Conservation (phyloP, 495 filamentous ascomycete species). For the Durotheca rogersii region DNA sequence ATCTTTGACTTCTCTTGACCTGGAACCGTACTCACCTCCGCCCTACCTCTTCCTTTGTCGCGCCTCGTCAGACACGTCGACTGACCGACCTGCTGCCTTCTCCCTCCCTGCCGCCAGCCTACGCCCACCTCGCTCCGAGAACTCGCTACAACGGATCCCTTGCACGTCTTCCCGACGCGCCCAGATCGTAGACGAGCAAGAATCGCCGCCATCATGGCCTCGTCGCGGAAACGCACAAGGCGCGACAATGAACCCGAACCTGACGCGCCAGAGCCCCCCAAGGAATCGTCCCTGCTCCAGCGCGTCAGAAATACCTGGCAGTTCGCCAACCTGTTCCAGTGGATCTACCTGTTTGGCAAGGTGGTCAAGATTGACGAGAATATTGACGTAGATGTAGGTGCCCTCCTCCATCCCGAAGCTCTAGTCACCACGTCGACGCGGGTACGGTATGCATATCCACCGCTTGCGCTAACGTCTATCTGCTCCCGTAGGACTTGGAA, state of each 20-base stretch:
- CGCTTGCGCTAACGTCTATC: constrained; percentile 23
- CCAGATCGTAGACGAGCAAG: not conserved
- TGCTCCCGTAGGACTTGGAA: constrained; percentile 72
- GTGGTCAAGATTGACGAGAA: constrained; percentile 85
- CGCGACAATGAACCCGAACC: constrained; percentile 62
- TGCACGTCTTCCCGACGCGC: constrained; percentile 1
- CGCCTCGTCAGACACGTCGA: not conserved
- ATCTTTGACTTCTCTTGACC: constrained; percentile 24
- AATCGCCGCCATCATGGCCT: constrained; percentile 47
- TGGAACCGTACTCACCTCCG: constrained; percentile 6
- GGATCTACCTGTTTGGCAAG: constrained; percentile 83
- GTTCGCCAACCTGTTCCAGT: constrained; percentile 93
- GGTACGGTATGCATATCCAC: not conserved
- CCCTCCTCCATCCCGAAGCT: not conserved
- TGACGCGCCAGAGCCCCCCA: constrained; percentile 41
- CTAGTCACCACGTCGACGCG: not conserved
- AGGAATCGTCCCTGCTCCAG: constrained; percentile 59
- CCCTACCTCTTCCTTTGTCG: not conserved
- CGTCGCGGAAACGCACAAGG: constrained; percentile 67
- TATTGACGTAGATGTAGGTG: constrained; percentile 78
- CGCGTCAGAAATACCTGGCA: constrained; percentile 88
- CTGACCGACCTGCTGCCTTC: not conserved
- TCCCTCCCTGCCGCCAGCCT: not conserved
- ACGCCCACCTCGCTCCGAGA: not conserved
- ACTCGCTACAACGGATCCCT: too few species aligned